Evolutionary conservation across 768 basidiomycete genomes (phyloP), one percentile per base, ranked within the genome.

Genomic region (Phylloporus rhodoxanthus): DNA sequence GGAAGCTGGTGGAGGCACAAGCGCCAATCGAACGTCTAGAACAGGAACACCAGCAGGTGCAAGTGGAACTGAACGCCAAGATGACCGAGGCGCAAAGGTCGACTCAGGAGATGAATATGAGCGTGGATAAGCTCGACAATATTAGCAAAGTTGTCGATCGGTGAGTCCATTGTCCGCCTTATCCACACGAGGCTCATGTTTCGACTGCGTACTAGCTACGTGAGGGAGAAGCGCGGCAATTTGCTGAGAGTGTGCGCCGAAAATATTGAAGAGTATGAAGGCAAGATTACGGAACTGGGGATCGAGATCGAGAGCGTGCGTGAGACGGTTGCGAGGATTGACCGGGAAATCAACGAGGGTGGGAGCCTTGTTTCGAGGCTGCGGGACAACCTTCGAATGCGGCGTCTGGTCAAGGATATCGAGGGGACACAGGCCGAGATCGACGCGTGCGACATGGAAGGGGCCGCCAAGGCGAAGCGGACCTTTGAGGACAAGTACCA

Each of bases 401-500:
- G 91, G 50, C 78, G 79, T 59, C 72, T 91, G 20, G 73, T 75
- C 48, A 72, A 74, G 40, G 81, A 90, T 47, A 86, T 96, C 25
- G 72, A 71, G 25, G 72, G 73, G 1, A 81, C 84, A 7, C 80
- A 89, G 61, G 73, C 71, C 10, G 76, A 92, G 66, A 86, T 96
- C 47, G 82, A 84, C 40, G 70, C 73, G 6, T 76, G 80, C 51
- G 89, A 97, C 67, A 78, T 97, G 70, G 91, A 94, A 56, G 83
- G 81, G 53, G 90, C 91, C 17, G 86, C 85, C 17, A 87, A 81
- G 63, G 88, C 91, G 19, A 82, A 83, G 64, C 77, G 85, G 50
- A 87, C 83, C 50, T 99, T 95, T 66, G 82, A 94, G 47, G 81
- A 84, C 45, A 80, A 85, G 59, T 98, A 87, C 69, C 74, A 75